Percentiles rank a stretch among this genome's conserved stretches.
phyloP scores from a whole-genome alignment of 768 basidiomycete species.

The Porphyrellus cyaneotinctus region DNA sequence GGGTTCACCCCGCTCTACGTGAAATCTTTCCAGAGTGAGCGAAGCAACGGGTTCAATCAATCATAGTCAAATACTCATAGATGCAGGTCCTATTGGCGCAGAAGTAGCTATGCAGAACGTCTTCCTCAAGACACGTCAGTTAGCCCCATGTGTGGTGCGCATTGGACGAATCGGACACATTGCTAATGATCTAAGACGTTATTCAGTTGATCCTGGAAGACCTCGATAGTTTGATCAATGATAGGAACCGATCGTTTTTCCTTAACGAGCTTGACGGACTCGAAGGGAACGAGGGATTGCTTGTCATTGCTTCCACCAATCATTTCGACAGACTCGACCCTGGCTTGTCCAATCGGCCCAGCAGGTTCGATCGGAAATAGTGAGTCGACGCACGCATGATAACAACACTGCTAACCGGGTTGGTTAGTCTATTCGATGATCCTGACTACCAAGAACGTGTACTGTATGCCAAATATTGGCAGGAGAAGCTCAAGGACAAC shows the following conservation, averaged over 20 bases:
- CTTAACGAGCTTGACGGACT: slow-evolving; percentile 83
- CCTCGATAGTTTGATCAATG: slow-evolving; percentile 76
- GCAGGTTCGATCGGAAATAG: slow-evolving; percentile 86
- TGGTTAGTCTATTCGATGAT: slow-evolving; percentile 63
- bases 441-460: slow-evolving; percentile 61
- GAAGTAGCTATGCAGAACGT: slow-evolving; percentile 63
- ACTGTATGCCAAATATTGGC: slow-evolving; percentile 77
- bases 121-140: slow-evolving; percentile 69
- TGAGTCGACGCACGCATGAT: slow-evolving; percentile 34
- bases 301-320: slow-evolving; percentile 79
- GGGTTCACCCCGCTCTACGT: slow-evolving; percentile 75
- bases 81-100: slow-evolving; percentile 54
- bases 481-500: slow-evolving; percentile 65
- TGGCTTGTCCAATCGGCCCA: slow-evolving; percentile 71
- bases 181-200: background rate
- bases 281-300: slow-evolving; percentile 72
- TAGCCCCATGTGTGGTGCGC: slow-evolving; percentile 62
- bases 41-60: background rate
- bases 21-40: slow-evolving; percentile 69
- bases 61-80: slow-evolving; percentile 6
- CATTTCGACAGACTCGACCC: slow-evolving; percentile 80
- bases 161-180: slow-evolving; percentile 33
- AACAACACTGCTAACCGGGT: background rate
- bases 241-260: slow-evolving; percentile 80
- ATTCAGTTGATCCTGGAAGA: slow-evolving; percentile 47